phyloP scores from a whole-genome alignment of 257 asterid genomes.

The Nicotiana tabacum region DNA sequence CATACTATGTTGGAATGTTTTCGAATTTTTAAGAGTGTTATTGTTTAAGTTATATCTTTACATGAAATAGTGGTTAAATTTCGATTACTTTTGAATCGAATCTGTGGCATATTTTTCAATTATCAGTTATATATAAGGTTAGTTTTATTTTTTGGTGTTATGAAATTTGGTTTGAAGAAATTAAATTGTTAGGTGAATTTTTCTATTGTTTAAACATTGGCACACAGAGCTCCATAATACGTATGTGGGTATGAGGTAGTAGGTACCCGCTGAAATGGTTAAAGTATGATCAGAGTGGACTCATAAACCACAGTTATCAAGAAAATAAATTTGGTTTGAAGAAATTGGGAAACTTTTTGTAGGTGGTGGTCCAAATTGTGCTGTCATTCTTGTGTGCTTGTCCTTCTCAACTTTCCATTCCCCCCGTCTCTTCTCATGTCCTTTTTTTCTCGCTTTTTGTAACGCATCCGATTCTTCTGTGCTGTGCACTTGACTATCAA shows the following conservation, averaged over 20 bases:
- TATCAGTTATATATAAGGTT: no score
- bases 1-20: no score
- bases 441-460: neutral
- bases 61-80: no score
- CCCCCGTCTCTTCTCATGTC: neutral
- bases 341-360: neutral
- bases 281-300: neutral
- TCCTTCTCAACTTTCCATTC: neutral
- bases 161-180: no score
- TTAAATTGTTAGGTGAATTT: neutral
- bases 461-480: neutral
- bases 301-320: neutral
- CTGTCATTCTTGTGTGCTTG: constrained; percentile 7
- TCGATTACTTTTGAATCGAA: no score
- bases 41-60: no score
- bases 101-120: no score
- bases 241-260: neutral
- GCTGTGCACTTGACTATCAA: neutral
- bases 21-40: no score
- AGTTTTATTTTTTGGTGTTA: no score
- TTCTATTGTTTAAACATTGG: neutral
- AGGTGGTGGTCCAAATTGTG: constrained; percentile 16
- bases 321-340: neutral
- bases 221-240: neutral
- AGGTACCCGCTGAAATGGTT: neutral